Conservation (phyloP, 73 alveolate genomes). For the Paramecium octaurelia region DNA sequence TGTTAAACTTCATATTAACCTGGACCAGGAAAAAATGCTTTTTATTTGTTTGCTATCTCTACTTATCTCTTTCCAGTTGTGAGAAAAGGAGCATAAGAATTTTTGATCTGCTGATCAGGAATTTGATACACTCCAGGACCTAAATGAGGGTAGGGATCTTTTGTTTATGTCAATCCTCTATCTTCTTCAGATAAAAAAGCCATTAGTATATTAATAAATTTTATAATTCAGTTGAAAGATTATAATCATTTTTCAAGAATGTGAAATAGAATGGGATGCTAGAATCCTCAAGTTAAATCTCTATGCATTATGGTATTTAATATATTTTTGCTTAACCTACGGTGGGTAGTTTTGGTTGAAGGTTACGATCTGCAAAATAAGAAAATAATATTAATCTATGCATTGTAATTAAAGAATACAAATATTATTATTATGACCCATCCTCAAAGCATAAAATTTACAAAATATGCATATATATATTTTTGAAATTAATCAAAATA, state of each 20-base stretch:
- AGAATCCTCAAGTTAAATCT: background rate
- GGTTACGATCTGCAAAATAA: too few relatives aligned
- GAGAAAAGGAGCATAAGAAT: conserved; percentile 37
- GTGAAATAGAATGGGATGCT: background rate
- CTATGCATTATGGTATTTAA: background rate
- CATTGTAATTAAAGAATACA: background rate
- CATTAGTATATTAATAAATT: background rate
- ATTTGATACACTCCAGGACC: conserved; percentile 41
- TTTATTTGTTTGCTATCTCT: background rate
- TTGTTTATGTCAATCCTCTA: background rate
- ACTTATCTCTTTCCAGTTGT: background rate
- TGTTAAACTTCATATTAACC: conserved; percentile 12
- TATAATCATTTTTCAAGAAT: background rate
- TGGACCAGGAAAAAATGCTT: background rate
- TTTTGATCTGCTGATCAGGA: background rate
- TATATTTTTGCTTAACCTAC: too few relatives aligned
- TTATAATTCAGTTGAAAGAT: background rate
- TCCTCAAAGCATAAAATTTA: too few relatives aligned
- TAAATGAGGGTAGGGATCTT: conserved; percentile 31
- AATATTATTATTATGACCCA: too few relatives aligned
- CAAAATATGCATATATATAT: too few relatives aligned
- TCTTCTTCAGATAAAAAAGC: conserved; percentile 29
- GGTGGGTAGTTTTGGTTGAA: too few relatives aligned
- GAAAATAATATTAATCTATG: background rate
- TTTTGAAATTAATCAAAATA: background rate